Percentiles rank a stretch among this genome's conserved stretches.
These are phyloP conservation scores for Ascochyta pisi DNA, from an alignment of 2,329 filamentous ascomycete species.

Conservation along the genomic window DNA sequence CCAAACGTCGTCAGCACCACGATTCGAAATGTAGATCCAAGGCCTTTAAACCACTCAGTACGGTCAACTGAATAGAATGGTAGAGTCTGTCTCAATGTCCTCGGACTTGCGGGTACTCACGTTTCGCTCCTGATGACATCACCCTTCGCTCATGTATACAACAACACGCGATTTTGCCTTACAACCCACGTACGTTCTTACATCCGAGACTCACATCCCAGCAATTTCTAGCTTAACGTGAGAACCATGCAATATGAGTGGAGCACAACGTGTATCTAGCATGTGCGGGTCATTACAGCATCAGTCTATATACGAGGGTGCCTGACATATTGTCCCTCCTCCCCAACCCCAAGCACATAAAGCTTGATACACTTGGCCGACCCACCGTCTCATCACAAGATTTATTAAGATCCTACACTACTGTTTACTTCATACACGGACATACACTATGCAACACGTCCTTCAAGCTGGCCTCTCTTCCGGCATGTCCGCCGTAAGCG, in stretches of 20 bases:
- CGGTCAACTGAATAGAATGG: too few relatives aligned
- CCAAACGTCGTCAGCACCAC: too few relatives aligned
- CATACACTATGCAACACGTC: conserved; percentile 31
- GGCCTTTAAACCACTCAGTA: too few relatives aligned
- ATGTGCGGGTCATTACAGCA: background rate
- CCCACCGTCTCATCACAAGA: too few relatives aligned
- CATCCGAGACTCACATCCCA: background rate
- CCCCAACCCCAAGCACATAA: background rate
- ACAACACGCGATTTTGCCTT: background rate
- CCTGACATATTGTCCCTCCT: background rate
- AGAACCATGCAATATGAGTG: background rate
- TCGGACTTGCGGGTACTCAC: too few relatives aligned
- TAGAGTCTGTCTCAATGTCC: too few relatives aligned
- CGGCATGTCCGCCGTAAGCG: conserved; percentile 30
- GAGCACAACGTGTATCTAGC: background rate
- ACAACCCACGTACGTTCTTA: background rate
- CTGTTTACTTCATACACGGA: background rate
- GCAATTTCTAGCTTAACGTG: background rate
- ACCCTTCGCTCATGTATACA: background rate
- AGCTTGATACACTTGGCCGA: background rate
- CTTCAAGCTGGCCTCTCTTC: conserved; percentile 30
- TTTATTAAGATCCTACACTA: background rate
- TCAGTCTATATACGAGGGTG: background rate
- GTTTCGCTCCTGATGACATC: background rate
- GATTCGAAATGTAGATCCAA: too few relatives aligned